Conservation (phyloP, 495 filamentous ascomycete species). For the Penicillium daleae region DNA sequence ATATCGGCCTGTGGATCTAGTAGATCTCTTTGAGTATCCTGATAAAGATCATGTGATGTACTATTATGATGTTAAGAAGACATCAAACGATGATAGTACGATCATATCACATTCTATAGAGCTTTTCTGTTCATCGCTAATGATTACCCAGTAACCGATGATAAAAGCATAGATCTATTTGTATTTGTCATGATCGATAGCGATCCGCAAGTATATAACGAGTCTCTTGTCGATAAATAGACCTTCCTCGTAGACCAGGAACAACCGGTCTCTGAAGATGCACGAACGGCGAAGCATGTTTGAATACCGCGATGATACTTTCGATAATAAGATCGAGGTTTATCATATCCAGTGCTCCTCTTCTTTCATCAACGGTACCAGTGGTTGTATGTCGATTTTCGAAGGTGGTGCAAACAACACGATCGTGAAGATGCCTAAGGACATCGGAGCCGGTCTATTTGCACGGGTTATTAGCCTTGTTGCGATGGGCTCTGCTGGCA, state of each 20-base stretch:
- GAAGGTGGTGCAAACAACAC: slow-evolving; percentile 1
- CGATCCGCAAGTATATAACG: neutral
- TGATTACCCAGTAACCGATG: neutral
- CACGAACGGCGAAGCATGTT: slow-evolving; percentile 1
- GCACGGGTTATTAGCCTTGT: slow-evolving; percentile 10
- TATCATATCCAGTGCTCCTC: slow-evolving; percentile 4
- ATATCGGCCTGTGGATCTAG: neutral
- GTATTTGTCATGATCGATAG: slow-evolving; percentile 14
- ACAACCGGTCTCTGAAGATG: neutral
- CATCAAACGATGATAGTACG: slow-evolving; percentile 1
- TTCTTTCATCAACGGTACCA: neutral
- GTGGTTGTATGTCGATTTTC: slow-evolving; percentile 7
- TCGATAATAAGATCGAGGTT: slow-evolving; percentile 4
- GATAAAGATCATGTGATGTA: slow-evolving; percentile 8
- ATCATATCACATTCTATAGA: neutral
- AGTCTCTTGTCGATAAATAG: slow-evolving; percentile 11
- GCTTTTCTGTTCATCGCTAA: neutral
- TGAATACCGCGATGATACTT: slow-evolving; percentile 8
- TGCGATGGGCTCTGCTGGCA: neutral
- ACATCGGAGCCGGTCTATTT: slow-evolving; percentile 8
- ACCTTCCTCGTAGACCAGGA: slow-evolving; percentile 7
- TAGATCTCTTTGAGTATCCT: slow-evolving; percentile 10
- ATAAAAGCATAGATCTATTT: slow-evolving; percentile 7
- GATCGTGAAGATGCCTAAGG: slow-evolving; percentile 13
- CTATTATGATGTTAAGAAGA: slow-evolving; percentile 7